Evolutionary conservation across 2,329 filamentous ascomycete species (phyloP).

Genomic region (Sclerotinia sclerotiorum): DNA sequence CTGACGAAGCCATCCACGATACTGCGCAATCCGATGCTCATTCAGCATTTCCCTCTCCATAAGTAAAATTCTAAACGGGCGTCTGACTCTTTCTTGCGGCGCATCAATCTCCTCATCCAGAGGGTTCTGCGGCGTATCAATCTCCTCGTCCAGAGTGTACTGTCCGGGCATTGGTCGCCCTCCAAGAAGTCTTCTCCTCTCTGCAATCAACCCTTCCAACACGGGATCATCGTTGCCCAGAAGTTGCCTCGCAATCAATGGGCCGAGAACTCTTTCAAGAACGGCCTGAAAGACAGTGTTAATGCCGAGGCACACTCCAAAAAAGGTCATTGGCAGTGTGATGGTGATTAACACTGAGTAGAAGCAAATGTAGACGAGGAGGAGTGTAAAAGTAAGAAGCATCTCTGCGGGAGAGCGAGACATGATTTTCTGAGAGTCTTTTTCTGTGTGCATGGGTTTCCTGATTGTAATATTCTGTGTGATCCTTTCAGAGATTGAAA

Average conservation of each 20-base stretch:
- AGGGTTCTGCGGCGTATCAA: too few relatives aligned
- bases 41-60: background rate
- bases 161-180: background rate
- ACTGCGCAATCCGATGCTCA: background rate
- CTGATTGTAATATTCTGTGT: background rate
- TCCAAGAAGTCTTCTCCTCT: background rate
- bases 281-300: background rate
- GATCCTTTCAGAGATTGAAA: background rate
- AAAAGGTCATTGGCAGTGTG: background rate
- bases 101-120: background rate
- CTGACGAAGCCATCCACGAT: background rate
- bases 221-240: background rate
- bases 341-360: background rate
- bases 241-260: background rate
- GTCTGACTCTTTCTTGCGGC: background rate
- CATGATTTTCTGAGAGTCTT: background rate
- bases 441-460: background rate
- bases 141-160: background rate
- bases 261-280: too few relatives aligned
- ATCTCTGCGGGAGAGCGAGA: rapidly evolving
- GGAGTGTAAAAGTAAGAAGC: rapidly evolving
- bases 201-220: background rate
- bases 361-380: background rate
- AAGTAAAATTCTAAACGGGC: background rate
- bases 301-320: rapidly evolving